phyloP scores from a whole-genome alignment of 1,284 basidiomycete genomes.

The Apiotrichum siamense region DNA sequence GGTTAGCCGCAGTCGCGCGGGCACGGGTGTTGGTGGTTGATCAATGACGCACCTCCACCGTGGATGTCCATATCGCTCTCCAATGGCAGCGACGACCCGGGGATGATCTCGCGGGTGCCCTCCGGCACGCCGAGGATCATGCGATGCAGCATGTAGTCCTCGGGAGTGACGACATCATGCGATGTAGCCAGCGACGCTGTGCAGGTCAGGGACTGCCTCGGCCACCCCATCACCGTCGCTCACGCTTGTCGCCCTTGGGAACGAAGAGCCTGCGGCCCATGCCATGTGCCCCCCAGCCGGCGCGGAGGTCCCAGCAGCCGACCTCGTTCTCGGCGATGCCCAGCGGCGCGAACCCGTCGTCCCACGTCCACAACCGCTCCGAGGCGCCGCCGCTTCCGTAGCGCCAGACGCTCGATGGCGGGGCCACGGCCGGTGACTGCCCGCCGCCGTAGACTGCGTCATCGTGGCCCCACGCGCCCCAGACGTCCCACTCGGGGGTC shows the following conservation, averaged over 20 bases:
- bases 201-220: not conserved
- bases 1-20: no score
- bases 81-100: slow-evolving; percentile 76
- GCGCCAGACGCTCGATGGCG: slow-evolving; percentile 29
- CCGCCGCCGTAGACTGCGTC: not conserved
- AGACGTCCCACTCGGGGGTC: slow-evolving; percentile 67
- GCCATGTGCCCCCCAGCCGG: slow-evolving; percentile 50
- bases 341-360: slow-evolving; percentile 14
- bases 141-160: slow-evolving; percentile 67
- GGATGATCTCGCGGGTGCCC: slow-evolving; percentile 69
- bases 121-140: slow-evolving; percentile 83
- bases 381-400: slow-evolving; percentile 40
- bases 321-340: slow-evolving; percentile 28
- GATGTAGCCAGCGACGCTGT: slow-evolving; percentile 19
- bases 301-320: slow-evolving; percentile 60
- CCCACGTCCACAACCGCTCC: slow-evolving; percentile 39
- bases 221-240: slow-evolving; percentile 43
- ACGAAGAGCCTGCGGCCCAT: slow-evolving; percentile 71
- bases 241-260: slow-evolving; percentile 64
- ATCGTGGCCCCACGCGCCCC: slow-evolving; percentile 64
- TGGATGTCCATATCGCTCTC: slow-evolving; percentile 91
- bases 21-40: slow-evolving; percentile 1
- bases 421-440: not conserved
- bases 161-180: slow-evolving; percentile 19
- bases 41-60: slow-evolving; percentile 65